These are phyloP conservation scores for Mucor velutinosus DNA, from an alignment of 371 early-diverging fungal species.

Conservation along the genomic window DNA sequence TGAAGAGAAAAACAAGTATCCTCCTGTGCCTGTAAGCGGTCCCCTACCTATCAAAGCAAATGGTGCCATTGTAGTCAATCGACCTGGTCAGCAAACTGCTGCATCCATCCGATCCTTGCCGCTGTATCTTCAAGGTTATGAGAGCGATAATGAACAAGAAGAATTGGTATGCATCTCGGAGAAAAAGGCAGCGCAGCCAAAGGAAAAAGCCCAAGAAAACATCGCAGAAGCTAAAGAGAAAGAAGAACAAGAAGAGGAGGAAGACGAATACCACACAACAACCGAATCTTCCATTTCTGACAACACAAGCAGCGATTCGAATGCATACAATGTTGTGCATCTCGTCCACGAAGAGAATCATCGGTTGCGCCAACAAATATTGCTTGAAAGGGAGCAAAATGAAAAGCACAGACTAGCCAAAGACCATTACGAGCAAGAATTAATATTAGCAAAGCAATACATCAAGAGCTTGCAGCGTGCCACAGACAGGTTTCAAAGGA, in stretches of 20 bases:
- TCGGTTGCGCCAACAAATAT: slow-evolving; percentile 12
- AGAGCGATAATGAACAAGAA: slow-evolving; percentile 2
- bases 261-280: not conserved
- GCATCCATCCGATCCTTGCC: not conserved
- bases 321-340: not conserved
- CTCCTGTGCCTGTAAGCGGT: not conserved
- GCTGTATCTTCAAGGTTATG: not conserved
- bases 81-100: not conserved
- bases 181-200: not conserved
- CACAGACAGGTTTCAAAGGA: not conserved
- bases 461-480: slow-evolving; percentile 5
- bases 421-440: not conserved
- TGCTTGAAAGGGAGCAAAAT: slow-evolving; percentile 14
- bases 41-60: slow-evolving; percentile 31
- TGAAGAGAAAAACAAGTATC: slow-evolving; percentile 19
- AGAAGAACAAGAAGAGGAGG: not conserved
- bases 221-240: not conserved
- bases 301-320: not conserved
- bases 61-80: slow-evolving; percentile 27
- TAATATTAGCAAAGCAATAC: not conserved
- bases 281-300: not conserved
- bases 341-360: slow-evolving; percentile 23
- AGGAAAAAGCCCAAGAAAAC: not conserved
- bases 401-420: slow-evolving; percentile 8
- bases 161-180: not conserved